Conservation (phyloP, 2,329 filamentous ascomycete genomes). For the Stachybotrys echinatus region DNA sequence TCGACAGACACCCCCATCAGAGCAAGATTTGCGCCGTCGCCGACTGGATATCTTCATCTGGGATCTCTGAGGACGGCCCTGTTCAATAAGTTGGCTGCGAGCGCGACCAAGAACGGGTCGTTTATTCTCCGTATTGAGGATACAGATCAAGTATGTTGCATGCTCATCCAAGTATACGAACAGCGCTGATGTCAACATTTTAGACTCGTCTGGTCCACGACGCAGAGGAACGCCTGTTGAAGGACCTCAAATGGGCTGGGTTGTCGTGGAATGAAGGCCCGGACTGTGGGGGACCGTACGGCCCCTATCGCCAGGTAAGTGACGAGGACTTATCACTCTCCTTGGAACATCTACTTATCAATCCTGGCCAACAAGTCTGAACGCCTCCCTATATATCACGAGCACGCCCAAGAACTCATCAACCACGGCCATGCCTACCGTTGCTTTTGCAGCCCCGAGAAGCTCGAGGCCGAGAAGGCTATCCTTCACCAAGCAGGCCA, state of each 20-base stretch:
- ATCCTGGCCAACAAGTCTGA: slow-evolving; percentile 58
- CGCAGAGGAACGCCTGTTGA: slow-evolving; percentile 71
- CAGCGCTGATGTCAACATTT: not conserved
- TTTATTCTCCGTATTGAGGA: slow-evolving; percentile 92
- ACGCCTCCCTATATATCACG: slow-evolving; percentile 65
- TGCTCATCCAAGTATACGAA: not conserved
- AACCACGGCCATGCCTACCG: slow-evolving; percentile 74
- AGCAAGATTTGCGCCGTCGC: slow-evolving; percentile 87
- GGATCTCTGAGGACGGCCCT: slow-evolving; percentile 88
- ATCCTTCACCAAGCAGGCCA: slow-evolving; percentile 49
- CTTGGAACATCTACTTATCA: not conserved
- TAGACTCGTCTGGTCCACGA: slow-evolving; percentile 76
- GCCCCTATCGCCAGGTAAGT: slow-evolving; percentile 77
- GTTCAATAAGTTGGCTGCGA: slow-evolving; percentile 93
- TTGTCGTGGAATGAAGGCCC: slow-evolving; percentile 94
- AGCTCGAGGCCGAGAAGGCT: slow-evolving; percentile 62
- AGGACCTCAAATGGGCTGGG: slow-evolving; percentile 84
- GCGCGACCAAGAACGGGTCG: slow-evolving; percentile 72
- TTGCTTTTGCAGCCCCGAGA: slow-evolving; percentile 80
- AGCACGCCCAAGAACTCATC: slow-evolving; percentile 66
- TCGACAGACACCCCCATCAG: slow-evolving; percentile 48
- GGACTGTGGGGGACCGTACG: slow-evolving; percentile 71
- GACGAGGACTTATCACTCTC: not conserved
- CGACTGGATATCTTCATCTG: slow-evolving; percentile 88
- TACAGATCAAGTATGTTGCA: slow-evolving; percentile 70